Base-by-base conservation (phyloP, 1,284 basidiomycete genomes). In the Cerioporus squamosus region DNA sequence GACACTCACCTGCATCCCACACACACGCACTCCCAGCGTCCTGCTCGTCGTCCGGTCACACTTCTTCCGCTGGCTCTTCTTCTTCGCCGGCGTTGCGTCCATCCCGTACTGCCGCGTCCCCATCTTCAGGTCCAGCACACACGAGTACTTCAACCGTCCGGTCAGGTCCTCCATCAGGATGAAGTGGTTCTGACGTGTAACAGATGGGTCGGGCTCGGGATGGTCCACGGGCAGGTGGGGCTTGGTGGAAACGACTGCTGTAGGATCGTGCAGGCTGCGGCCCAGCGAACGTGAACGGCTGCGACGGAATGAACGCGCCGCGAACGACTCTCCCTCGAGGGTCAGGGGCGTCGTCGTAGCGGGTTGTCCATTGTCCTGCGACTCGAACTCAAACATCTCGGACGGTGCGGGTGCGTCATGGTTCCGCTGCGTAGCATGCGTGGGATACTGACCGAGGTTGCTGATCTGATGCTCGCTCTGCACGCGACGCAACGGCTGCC, bases 141-240 rank as follows among this genome's bases (percentile, higher is more conserved):
- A 99, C 3, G 97, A 94, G 52, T 87, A 87, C 73, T 93, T 96
- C 66, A 98, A 77, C n/a, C 92, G 81, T 20, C 97, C 97, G 1
- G 97, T 99, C 44, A 99, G 79, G 71, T 99, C 97, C 75, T 99
- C 97, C 94, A 99, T 97, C 62, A 99, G 83, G 66, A 99, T 95
- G 74, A 99, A 99, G 71, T 98, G 91, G 73, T 98, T 95, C 75
- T 97, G 95, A 17, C 96, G 87, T 15, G 92, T 86, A 46, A 90
- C 80, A 1, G 75, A 69, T 0, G 73, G 66, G 29, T 72, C 70
- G 7, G 55, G 60, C 45, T 69, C 72, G 23, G 56, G 67, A 55
- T 70, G 62, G 69, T 63, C 63, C 39, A 55, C 40, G 12, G 64
- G 62, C n/a, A 64, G 46, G 38, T 66, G 64, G 5, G 68, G 64